A percentile compares a stretch with the other conserved stretches of the same genome.
phyloP scores from a whole-genome alignment of 2,329 filamentous ascomycete species.

The Leptographium lundbergii region DNA sequence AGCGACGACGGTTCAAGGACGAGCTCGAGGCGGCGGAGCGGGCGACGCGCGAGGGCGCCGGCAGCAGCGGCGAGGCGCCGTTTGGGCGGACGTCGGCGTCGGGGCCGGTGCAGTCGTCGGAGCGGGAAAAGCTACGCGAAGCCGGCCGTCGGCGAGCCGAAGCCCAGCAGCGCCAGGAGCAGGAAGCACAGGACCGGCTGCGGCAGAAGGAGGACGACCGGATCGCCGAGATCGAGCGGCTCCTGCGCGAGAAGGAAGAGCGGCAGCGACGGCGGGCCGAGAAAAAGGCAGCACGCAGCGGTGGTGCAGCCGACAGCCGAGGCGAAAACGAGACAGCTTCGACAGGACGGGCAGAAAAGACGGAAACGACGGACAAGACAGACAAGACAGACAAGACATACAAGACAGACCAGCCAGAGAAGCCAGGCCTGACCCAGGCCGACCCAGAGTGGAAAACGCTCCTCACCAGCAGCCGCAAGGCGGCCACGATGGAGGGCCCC shows the following conservation, averaged over 20 bases:
- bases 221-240: slow-evolving; percentile 30
- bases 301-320: background rate
- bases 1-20: slow-evolving; percentile 66
- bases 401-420: background rate
- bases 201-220: slow-evolving; percentile 26
- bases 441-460: slow-evolving; percentile 9
- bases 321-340: background rate
- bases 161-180: slow-evolving; percentile 27
- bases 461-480: background rate
- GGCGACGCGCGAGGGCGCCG: slow-evolving; percentile 25
- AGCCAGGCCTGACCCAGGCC: background rate
- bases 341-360: background rate
- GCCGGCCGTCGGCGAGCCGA: slow-evolving; percentile 24
- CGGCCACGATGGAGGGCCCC: background rate
- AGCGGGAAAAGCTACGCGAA: slow-evolving; percentile 20
- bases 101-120: slow-evolving; percentile 10
- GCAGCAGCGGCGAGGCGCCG: background rate
- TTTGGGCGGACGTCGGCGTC: background rate
- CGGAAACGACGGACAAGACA: background rate
- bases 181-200: slow-evolving; percentile 27
- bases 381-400: no score
- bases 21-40: slow-evolving; percentile 72
- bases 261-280: slow-evolving; percentile 25
- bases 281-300: slow-evolving; percentile 20
- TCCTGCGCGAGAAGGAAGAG: slow-evolving; percentile 27